Base-by-base conservation (phyloP, 306 rosid genomes). In the Lathyrus sativus region DNA sequence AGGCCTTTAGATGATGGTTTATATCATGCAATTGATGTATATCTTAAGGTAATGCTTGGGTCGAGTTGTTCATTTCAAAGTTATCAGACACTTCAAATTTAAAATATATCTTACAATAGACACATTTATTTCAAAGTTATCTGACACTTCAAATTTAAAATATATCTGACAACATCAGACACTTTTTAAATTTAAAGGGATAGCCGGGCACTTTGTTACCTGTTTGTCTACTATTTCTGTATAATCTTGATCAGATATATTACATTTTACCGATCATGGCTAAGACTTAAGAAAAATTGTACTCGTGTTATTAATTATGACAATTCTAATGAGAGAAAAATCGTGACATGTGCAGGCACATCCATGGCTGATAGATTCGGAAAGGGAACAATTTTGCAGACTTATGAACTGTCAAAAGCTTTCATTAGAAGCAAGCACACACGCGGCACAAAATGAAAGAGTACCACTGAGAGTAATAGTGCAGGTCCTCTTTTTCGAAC, bases 371-470 rank as follows among this genome's bases (percentile, higher is more conserved):
- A 65, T 86, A 45, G 93, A 91, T 82, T 79, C 83, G 6, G 97
- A 91, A 45, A 86, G 87, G 79, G 97, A 91, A 79, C 92, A 83
- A 77, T 85, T 91, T 15, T 91, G 97, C 59, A 82, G 97, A 46
- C 83, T 91, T 15, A 83, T 88, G 96, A 86, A 84, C 78, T 86
- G 92, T 78, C 90, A 88, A 70, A 91, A 91, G 71, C 89, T 91
- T 11, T 86, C 96, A 14, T 60, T 91, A 72, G 93, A 91, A 74
- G 96, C 93, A 29, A 86, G 97, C 76, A 83, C 93, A 1, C 97
- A 88, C 72, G 96, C 96, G 2, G 97, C 96, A 2, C 96, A 91
- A 75, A 91, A 91, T 28, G 96, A 91, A 77, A 82, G 91, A 59
- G 76, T 91, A 46, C 97, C 97, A 28, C 87, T 91, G 2, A 65